Evolutionary conservation across 164 flowering plant species (phyloP), one percentile per base, ranked within the genome.

Genomic region (Magnolia changhungtana): DNA sequence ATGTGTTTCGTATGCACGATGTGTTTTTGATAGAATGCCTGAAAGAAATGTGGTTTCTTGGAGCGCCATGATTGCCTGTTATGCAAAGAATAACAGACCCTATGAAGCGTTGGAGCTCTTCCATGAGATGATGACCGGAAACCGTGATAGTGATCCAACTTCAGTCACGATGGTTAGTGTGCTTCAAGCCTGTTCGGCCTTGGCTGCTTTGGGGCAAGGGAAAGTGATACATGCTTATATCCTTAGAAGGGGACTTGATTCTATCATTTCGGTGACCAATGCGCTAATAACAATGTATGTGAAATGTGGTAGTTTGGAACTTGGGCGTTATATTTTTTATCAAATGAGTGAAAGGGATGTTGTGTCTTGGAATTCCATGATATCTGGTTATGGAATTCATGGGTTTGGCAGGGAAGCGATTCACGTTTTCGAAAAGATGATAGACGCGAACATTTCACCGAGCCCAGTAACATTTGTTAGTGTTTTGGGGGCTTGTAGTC

Each of bases 61-160:
- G 97, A 96, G 93, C 75, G 96, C 97, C 0, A 89, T 96, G 95
- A 92, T 96, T 76, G 92, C 91, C 7, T 90, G 95, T 67, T 92
- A 85, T 79, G 89, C 87, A 0, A 90, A 86, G 78, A 94, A 92
- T 76, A 92, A 83, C 45, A 87, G 71, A 81, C 83, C 96, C 1
- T 82, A 81, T 78, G 94, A 90, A 55, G 98, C 97, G 4, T 78
- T 96, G 83, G 85, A 87, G 75, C 79, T 91, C 21, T 92, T 96
- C 72, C 78, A 83, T 14, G 85, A 87, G 68, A 89, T 91, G 97
- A 84, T 89, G 83, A 61, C 45, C 31, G 86, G 76, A 82, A 80
- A 50, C 27, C 71, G 61, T 20, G 87, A 87, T 78, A 76, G 23
- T 21, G 8, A 72, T 73, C 93, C 95, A 0, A 93, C 88, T 83